Percentiles rank a stretch among this genome's conserved stretches.
Conservation (phyloP, 345 rosid species). For the Salix dunnii region DNA sequence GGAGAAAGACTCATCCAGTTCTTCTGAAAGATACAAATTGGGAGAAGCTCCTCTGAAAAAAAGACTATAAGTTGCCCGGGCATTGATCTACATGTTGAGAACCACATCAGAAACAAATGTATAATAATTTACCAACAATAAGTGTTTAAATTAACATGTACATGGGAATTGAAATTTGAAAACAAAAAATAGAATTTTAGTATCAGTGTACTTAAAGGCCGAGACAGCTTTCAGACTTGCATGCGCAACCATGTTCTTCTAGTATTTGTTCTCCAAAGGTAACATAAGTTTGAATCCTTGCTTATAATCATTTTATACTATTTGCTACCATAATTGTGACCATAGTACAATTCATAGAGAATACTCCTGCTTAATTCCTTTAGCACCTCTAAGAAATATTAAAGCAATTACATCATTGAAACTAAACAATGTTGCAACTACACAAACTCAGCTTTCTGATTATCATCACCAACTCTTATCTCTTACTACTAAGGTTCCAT, state of each 20-base stretch:
- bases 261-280: background rate
- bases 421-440: background rate
- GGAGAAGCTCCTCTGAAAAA: constrained; percentile 77
- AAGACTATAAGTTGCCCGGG: constrained; percentile 78
- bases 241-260: background rate
- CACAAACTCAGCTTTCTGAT: background rate
- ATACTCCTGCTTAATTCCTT: background rate
- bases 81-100: constrained; percentile 56
- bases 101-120: constrained; percentile 8
- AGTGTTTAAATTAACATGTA: background rate
- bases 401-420: background rate
- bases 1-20: constrained; percentile 30
- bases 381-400: background rate
- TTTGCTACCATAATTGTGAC: background rate
- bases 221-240: background rate
- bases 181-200: background rate
- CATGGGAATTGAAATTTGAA: background rate
- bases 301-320: background rate
- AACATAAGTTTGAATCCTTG: background rate
- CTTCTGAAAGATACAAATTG: constrained; percentile 52
- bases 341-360: background rate
- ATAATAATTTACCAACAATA: constrained; percentile 2
- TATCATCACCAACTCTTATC: background rate
- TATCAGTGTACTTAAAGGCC: background rate
- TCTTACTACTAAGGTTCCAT: background rate